phyloP scores from a whole-genome alignment of 352 stramenopile genomes.

The Phytophthora fragariae region DNA sequence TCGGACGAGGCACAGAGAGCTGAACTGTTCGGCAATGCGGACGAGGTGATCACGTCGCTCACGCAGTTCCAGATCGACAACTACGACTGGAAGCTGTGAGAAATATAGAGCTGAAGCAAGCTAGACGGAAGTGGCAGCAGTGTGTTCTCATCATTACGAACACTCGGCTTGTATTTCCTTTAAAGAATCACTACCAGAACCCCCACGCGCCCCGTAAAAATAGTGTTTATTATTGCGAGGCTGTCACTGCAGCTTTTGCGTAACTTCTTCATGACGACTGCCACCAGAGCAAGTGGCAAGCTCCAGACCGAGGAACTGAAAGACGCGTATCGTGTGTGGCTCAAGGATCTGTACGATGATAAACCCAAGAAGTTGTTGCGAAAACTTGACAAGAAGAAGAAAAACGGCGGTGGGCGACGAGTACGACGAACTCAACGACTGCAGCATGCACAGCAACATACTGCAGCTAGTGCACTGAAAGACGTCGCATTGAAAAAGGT shows the following conservation, averaged over 20 bases:
- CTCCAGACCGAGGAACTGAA: slow-evolving; percentile 43
- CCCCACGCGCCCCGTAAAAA: slow-evolving; percentile 23
- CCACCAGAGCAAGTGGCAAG: slow-evolving; percentile 8
- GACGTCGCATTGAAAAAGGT: slow-evolving; percentile 40
- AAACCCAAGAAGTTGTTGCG: slow-evolving; percentile 45
- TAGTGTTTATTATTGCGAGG: slow-evolving; percentile 8
- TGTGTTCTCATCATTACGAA: slow-evolving; percentile 31
- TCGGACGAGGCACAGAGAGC: slow-evolving; percentile 49
- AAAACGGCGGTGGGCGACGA: slow-evolving; percentile 3
- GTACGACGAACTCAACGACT: slow-evolving; percentile 15
- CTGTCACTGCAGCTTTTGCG: neutral
- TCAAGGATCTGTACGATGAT: slow-evolving; percentile 54
- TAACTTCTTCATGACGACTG: slow-evolving; percentile 13
- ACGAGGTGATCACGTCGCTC: slow-evolving; percentile 72
- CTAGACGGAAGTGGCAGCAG: slow-evolving; percentile 5
- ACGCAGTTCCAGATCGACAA: slow-evolving; percentile 64
- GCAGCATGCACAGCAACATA: slow-evolving; percentile 55
- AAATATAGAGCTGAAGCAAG: neutral
- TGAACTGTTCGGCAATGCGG: slow-evolving; percentile 60
- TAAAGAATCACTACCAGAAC: neutral
- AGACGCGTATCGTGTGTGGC: slow-evolving; percentile 51
- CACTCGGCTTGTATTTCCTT: slow-evolving; percentile 16
- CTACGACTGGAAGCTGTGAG: slow-evolving; percentile 58
- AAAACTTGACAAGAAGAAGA: slow-evolving; percentile 46
- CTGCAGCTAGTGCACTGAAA: slow-evolving; percentile 59